Evolutionary conservation across 108 stramenopile species (phyloP).

Genomic region (Skeletonema tropicum): DNA sequence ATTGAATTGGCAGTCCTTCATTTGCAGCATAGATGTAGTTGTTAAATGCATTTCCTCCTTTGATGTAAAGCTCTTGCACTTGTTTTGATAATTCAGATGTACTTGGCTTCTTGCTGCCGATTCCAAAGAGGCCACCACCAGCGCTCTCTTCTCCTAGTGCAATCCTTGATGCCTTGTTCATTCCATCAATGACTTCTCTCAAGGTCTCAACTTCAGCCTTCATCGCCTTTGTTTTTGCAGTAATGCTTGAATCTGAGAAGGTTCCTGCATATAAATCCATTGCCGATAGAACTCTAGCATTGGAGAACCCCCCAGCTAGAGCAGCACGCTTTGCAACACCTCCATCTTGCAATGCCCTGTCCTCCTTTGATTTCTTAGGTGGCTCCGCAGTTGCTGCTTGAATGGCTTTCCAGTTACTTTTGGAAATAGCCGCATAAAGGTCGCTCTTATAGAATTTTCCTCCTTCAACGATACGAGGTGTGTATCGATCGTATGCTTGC

Average conservation of each 20-base stretch:
- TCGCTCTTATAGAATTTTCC: conserved; percentile 70
- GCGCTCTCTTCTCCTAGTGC: conserved; percentile 72
- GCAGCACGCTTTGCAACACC: conserved; percentile 76
- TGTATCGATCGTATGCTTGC: conserved; percentile 73
- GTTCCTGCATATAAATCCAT: conserved; percentile 71
- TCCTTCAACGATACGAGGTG: conserved; percentile 78
- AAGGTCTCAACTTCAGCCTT: conserved; percentile 62
- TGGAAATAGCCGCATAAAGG: conserved; percentile 56
- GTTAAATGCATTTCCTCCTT: conserved; percentile 81
- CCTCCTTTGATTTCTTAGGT: conserved; percentile 77
- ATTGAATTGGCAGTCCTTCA: conserved; percentile 72
- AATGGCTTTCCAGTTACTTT: conserved; percentile 68
- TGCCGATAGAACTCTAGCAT: conserved; percentile 73
- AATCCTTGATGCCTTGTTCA: conserved; percentile 58
- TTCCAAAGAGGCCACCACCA: conserved; percentile 68
- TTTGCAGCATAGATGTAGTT: conserved; percentile 71
- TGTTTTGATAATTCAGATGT: conserved; percentile 58
- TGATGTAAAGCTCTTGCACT: conserved; percentile 68
- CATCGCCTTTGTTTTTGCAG: conserved; percentile 81
- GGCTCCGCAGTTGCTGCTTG: conserved; percentile 66
- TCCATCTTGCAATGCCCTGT: conserved; percentile 72
- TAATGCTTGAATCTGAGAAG: conserved; percentile 78
- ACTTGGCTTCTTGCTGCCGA: conserved; percentile 60
- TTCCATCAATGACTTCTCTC: conserved; percentile 54
- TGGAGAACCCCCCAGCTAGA: conserved; percentile 76